Percentiles rank a stretch among this genome's conserved stretches.
These are phyloP conservation scores for Porcisia deanei DNA, from an alignment of 208 protist species.

Conservation along the genomic window DNA sequence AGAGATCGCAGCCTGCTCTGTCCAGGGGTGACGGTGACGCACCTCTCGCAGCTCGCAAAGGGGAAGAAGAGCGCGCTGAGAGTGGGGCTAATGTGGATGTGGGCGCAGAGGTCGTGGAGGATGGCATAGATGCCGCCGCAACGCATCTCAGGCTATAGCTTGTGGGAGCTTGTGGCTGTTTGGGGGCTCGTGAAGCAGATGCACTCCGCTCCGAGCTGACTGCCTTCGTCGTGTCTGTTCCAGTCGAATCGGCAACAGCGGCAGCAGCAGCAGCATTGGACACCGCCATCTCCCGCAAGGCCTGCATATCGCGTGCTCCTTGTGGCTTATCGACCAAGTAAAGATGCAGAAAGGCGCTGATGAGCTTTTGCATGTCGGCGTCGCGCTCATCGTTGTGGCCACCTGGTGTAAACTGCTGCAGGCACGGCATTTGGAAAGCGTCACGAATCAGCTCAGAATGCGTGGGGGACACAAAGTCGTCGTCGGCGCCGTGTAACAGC, in stretches of 20 bases:
- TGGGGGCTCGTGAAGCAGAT: background rate
- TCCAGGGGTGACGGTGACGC: background rate
- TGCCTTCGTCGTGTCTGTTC: background rate
- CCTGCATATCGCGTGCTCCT: slow-evolving; percentile 17
- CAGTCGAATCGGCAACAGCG: background rate
- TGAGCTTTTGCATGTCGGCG: slow-evolving; percentile 68
- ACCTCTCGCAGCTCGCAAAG: background rate
- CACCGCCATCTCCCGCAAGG: background rate
- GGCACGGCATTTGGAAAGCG: slow-evolving; percentile 56
- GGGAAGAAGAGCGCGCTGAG: background rate
- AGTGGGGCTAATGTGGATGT: background rate
- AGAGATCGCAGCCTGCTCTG: background rate
- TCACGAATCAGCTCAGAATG: slow-evolving; percentile 79
- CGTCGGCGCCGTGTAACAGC: slow-evolving; percentile 90
- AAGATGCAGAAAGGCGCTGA: slow-evolving; percentile 80
- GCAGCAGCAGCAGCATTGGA: background rate
- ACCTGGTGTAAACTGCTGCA: slow-evolving; percentile 80
- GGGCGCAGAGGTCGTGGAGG: background rate
- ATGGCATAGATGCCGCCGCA: background rate
- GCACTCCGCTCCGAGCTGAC: background rate
- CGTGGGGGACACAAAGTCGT: slow-evolving; percentile 89
- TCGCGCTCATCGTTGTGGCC: slow-evolving; percentile 94
- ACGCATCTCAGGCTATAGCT: background rate
- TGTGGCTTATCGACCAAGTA: slow-evolving; percentile 77
- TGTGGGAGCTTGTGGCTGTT: background rate